Conservation (phyloP, 2,329 filamentous ascomycete species). For the Aspergillus bombycis region DNA sequence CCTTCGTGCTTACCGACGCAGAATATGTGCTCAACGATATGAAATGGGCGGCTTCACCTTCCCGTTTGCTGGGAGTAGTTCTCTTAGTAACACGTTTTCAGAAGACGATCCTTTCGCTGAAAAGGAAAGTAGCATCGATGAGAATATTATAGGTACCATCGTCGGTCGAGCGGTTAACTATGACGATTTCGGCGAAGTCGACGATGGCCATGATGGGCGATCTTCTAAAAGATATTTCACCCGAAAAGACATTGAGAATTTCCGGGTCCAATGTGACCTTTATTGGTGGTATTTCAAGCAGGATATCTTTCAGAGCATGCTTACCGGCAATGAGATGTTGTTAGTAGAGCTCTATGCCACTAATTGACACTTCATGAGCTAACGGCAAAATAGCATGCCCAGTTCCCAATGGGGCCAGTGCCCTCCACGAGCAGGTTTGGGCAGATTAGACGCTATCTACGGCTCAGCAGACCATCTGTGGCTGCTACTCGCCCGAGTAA, state of each 20-base stretch:
- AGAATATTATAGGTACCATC: constrained; percentile 60
- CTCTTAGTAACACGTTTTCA: constrained; percentile 39
- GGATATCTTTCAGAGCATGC: constrained; percentile 85
- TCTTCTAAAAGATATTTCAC: constrained; percentile 41
- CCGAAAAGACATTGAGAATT: constrained; percentile 71
- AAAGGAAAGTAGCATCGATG: constrained; percentile 55
- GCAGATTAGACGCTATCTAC: constrained; percentile 76
- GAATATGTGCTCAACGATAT: constrained; percentile 40
- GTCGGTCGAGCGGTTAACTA: constrained; percentile 62
- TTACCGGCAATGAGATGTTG: constrained; percentile 85
- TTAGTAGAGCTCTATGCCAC: constrained; percentile 53
- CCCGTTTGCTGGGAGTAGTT: constrained; percentile 21
- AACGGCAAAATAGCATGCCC: constrained; percentile 63
- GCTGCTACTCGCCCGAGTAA: constrained; percentile 76
- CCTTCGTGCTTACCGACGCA: constrained; percentile 66
- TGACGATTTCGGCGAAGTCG: constrained; percentile 58
- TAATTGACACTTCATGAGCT: constrained; percentile 22
- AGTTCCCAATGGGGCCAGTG: constrained; percentile 84
- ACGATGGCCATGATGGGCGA: constrained; percentile 29
- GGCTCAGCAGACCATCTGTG: constrained; percentile 88
- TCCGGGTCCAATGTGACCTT: constrained; percentile 79
- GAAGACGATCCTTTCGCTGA: constrained; percentile 48
- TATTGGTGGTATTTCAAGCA: constrained; percentile 98
- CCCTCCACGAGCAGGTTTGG: constrained; percentile 79
- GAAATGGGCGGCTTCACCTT: constrained; percentile 26